These are phyloP conservation scores for Blastobotrys illinoisensis DNA, from an alignment of 1,139 yeast genomes.

Conservation along the genomic window DNA sequence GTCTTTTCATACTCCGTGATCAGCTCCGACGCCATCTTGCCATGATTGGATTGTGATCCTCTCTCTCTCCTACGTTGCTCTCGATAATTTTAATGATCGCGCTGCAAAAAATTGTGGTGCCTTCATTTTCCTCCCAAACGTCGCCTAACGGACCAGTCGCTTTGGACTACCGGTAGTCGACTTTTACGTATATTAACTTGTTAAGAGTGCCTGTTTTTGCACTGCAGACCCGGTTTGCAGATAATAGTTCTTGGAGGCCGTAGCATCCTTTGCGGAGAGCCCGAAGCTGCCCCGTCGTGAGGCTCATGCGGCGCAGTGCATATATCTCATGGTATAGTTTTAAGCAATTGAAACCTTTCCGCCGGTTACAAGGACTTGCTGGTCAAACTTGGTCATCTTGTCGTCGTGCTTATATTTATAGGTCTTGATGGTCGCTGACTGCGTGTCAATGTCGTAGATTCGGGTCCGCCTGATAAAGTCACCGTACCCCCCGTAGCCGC, in stretches of 20 bases:
- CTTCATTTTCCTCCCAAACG: neutral
- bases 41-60: neutral
- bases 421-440: slow-evolving; percentile 47
- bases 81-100: neutral
- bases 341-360: slow-evolving; percentile 34
- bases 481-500: slow-evolving; percentile 90
- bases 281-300: neutral
- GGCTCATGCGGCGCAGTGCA: neutral
- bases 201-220: too few relatives aligned
- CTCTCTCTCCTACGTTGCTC: neutral
- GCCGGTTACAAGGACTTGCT: slow-evolving; percentile 49
- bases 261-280: too few relatives aligned
- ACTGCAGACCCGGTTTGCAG: too few relatives aligned
- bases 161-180: neutral
- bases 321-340: neutral
- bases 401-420: slow-evolving; percentile 56
- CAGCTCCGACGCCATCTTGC: neutral
- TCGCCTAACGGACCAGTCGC: neutral
- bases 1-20: slow-evolving; percentile 1
- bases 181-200: neutral
- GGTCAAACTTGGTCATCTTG: slow-evolving; percentile 49
- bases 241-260: too few relatives aligned
- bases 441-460: slow-evolving; percentile 58
- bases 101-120: neutral
- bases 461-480: slow-evolving; percentile 76